A percentile compares a stretch with the other conserved stretches of the same genome.
Evolutionary conservation across 2,329 filamentous ascomycete species (phyloP).

Genomic region (Ophiocordyceps unilateralis): DNA sequence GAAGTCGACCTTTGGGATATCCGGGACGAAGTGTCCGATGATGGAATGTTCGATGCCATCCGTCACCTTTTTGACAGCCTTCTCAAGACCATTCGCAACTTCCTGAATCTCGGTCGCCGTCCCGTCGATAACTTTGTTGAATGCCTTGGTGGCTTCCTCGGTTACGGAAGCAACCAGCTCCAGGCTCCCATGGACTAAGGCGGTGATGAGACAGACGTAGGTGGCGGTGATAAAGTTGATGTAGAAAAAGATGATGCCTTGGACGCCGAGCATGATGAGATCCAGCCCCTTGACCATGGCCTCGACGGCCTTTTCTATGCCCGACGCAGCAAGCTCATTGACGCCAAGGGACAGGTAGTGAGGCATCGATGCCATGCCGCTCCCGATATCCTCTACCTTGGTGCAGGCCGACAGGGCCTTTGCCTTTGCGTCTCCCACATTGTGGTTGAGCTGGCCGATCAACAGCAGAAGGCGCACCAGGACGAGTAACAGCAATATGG

Average conservation of each 20-base stretch:
- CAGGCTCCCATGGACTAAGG: conserved; percentile 64
- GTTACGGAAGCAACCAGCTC: conserved; percentile 42
- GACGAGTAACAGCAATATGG: conserved; percentile 71
- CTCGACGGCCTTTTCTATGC: conserved; percentile 64
- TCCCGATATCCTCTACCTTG: conserved; percentile 82
- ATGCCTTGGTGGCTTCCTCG: conserved; percentile 31
- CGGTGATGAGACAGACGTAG: conserved; percentile 75
- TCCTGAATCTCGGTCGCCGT: conserved; percentile 43
- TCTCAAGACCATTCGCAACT: conserved; percentile 30
- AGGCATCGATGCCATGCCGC: conserved; percentile 94
- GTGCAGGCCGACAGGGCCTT: conserved; percentile 82
- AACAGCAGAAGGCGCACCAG: conserved; percentile 68
- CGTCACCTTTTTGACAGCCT: conserved; percentile 32
- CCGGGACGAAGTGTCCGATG: conserved; percentile 28
- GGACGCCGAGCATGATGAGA: conserved; percentile 65
- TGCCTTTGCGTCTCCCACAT: conserved; percentile 57
- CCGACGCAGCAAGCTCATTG: conserved; percentile 66
- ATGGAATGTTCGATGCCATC: conserved; percentile 25
- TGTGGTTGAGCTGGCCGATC: conserved; percentile 51
- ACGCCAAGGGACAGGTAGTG: conserved; percentile 82
- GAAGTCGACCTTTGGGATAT: conserved; percentile 43
- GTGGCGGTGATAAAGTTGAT: conserved; percentile 85
- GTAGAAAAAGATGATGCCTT: conserved; percentile 77
- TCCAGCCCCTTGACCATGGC: conserved; percentile 65
- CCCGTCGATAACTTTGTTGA: conserved; percentile 31